Percentiles rank a stretch among this genome's conserved stretches.
Evolutionary conservation across 495 filamentous ascomycete species (phyloP).

Genomic region (Lophiotrema nucula): DNA sequence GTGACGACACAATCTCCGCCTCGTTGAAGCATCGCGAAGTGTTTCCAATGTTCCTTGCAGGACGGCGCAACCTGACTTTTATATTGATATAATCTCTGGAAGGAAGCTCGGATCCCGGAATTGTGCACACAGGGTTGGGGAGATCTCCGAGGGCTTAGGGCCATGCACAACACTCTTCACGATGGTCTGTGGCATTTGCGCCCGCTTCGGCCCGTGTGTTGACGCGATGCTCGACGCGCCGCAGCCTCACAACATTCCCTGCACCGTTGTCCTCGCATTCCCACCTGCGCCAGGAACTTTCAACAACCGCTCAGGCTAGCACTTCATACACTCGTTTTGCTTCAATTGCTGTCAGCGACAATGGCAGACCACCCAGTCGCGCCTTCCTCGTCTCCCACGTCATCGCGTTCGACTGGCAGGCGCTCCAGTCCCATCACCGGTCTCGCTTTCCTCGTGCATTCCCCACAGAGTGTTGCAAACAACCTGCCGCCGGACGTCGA

Average conservation of each 20-base stretch:
- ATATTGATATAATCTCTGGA: too few relatives aligned
- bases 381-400: conserved; percentile 14
- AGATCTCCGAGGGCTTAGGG: conserved; percentile 6
- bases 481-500: conserved; percentile 65
- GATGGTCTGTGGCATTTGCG: conserved; percentile 26
- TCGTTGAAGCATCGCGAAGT: too few relatives aligned
- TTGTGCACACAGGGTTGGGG: too few relatives aligned
- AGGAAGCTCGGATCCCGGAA: too few relatives aligned
- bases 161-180: conserved; percentile 16
- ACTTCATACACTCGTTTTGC: neutral
- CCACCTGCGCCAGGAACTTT: neutral
- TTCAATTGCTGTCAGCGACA: neutral
- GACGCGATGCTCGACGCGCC: conserved; percentile 2
- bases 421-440: conserved; percentile 11
- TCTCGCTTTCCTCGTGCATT: conserved; percentile 67
- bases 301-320: neutral
- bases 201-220: neutral
- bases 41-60: too few relatives aligned
- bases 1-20: too few relatives aligned
- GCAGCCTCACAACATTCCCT: conserved; percentile 24
- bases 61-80: too few relatives aligned
- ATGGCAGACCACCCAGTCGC: conserved; percentile 8
- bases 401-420: conserved; percentile 3
- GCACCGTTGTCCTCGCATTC: conserved; percentile 3
- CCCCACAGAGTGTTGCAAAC: conserved; percentile 61